Percentiles rank a stretch among this genome's conserved stretches.
Conservation (phyloP, 2,329 filamentous ascomycete species). For the Pseudogymnoascus sp. region DNA sequence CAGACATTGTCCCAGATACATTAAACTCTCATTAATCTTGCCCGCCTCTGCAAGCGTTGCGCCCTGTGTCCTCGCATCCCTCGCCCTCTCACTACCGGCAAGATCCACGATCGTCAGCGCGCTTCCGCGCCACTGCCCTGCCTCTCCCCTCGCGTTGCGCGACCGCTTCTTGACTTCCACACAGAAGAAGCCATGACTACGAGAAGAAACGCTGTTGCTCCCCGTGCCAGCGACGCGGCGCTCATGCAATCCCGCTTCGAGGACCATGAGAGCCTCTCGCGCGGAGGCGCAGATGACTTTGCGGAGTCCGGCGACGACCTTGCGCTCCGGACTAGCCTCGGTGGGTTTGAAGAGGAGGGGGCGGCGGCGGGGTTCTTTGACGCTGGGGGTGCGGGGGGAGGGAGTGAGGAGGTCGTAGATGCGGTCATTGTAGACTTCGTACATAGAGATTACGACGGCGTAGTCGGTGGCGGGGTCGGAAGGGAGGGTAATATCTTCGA, state of each 20-base stretch:
- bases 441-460: conserved; percentile 88
- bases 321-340: conserved; percentile 79
- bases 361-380: conserved; percentile 65
- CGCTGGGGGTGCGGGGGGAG: conserved; percentile 47
- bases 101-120: conserved; percentile 84
- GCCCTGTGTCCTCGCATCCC: conserved; percentile 88
- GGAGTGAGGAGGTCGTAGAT: conserved; percentile 86
- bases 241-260: conserved; percentile 84
- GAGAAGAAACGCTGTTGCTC: conserved; percentile 84
- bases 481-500: conserved; percentile 59
- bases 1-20: conserved; percentile 95
- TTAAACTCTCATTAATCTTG: conserved; percentile 96
- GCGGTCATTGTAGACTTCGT: conserved; percentile 97
- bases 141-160: conserved; percentile 38
- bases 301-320: conserved; percentile 82
- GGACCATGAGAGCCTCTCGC: conserved; percentile 76
- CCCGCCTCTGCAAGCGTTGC: conserved; percentile 89
- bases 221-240: conserved; percentile 81
- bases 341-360: conserved; percentile 87
- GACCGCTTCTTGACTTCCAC: conserved; percentile 83
- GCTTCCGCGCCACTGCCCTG: conserved; percentile 63
- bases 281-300: conserved; percentile 82
- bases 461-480: conserved; percentile 68
- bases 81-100: conserved; percentile 84
- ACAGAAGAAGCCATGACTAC: conserved; percentile 94